A percentile compares a stretch with the other conserved stretches of the same genome.
Evolutionary conservation across 1,139 yeast genomes (phyloP).

Genomic region (Yamadazyma mexicana): DNA sequence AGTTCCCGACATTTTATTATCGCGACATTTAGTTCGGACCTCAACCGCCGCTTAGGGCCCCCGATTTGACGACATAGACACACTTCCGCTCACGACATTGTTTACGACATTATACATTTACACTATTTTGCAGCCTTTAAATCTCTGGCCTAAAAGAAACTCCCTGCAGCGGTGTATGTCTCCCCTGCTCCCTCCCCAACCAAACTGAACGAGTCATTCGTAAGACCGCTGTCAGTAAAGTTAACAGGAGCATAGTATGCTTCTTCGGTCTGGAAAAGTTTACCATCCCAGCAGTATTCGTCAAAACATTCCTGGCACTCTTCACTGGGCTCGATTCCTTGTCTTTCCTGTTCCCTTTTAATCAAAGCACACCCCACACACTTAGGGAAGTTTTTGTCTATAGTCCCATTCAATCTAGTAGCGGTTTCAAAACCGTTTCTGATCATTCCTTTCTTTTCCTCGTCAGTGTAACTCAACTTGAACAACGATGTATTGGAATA

Average conservation of each 20-base stretch:
- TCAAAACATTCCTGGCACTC: constrained; percentile 41
- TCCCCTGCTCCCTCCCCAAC: constrained; percentile 11
- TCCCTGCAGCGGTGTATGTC: constrained; percentile 3
- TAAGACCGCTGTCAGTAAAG: constrained; percentile 29
- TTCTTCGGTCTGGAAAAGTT: constrained; percentile 12
- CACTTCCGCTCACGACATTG: too few species aligned
- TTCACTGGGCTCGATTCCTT: constrained; percentile 35
- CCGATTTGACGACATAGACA: too few species aligned
- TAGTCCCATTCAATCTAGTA: constrained; percentile 30
- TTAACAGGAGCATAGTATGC: constrained; percentile 23
- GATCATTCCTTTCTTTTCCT: constrained; percentile 38
- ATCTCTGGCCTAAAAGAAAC: constrained; percentile 7
- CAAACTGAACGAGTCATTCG: constrained; percentile 22
- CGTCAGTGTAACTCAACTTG: constrained; percentile 32
- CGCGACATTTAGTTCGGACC: too few species aligned
- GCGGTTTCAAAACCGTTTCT: constrained; percentile 39
- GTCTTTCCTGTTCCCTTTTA: constrained; percentile 44
- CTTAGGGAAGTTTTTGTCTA: constrained; percentile 38
- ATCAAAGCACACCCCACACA: constrained; percentile 48
- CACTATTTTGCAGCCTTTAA: too few species aligned
- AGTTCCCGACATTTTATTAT: too few species aligned
- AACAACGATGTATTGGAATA: constrained; percentile 39
- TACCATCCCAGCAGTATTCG: constrained; percentile 46
- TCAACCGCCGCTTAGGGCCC: too few species aligned
- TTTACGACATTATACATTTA: too few species aligned